Conservation (phyloP, 2,329 filamentous ascomycete species). For the Cladosporium velox region DNA sequence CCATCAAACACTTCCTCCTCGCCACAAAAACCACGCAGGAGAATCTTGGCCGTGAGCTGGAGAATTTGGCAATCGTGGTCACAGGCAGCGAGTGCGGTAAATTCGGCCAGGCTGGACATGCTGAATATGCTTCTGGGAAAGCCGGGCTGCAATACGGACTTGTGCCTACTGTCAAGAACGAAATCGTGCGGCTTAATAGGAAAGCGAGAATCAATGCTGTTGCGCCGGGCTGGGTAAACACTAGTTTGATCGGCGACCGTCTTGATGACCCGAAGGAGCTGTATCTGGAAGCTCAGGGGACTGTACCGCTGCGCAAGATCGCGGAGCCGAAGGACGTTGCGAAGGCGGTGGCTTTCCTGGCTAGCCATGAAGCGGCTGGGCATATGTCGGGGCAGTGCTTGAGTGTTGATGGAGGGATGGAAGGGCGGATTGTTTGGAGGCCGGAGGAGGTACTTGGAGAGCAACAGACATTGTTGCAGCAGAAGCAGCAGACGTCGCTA, state of each 20-base stretch:
- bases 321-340: slow-evolving; percentile 54
- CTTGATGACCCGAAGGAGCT: slow-evolving; percentile 53
- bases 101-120: slow-evolving; percentile 53
- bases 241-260: slow-evolving; percentile 50
- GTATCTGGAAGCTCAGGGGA: slow-evolving; percentile 54
- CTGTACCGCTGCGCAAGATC: slow-evolving; percentile 51
- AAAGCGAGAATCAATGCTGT: slow-evolving; percentile 57
- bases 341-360: slow-evolving; percentile 52
- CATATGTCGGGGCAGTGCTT: slow-evolving; percentile 58
- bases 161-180: slow-evolving; percentile 56
- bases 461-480: neutral
- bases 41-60: slow-evolving; percentile 40
- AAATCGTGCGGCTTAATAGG: slow-evolving; percentile 54
- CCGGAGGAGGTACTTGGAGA: slow-evolving; percentile 43
- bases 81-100: slow-evolving; percentile 56
- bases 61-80: slow-evolving; percentile 56
- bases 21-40: slow-evolving; percentile 46
- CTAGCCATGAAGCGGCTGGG: slow-evolving; percentile 54
- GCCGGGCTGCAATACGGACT: slow-evolving; percentile 56
- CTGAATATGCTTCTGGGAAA: slow-evolving; percentile 55
- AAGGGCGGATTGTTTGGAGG: slow-evolving; percentile 53
- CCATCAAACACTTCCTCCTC: slow-evolving; percentile 58
- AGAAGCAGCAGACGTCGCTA: neutral
- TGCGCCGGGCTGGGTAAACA: slow-evolving; percentile 52
- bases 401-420: slow-evolving; percentile 55